Evolutionary conservation across 345 rosid species (phyloP).

Genomic region (Acer yangbiense): DNA sequence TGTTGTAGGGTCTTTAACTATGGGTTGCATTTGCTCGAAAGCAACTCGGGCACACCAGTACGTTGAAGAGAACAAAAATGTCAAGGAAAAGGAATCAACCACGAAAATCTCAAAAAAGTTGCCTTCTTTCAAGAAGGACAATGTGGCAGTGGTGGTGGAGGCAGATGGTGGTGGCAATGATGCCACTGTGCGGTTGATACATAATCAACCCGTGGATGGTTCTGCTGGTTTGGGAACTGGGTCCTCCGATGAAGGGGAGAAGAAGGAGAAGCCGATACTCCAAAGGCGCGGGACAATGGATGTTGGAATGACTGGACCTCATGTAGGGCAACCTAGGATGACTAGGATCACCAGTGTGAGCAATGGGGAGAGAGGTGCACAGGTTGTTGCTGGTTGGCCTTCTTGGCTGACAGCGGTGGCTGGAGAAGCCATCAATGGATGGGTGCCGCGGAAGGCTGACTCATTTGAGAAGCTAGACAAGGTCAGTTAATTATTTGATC

Average conservation of each 20-base stretch:
- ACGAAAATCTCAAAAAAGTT: conserved; percentile 38
- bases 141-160: conserved; percentile 35
- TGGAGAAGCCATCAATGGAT: conserved; percentile 95
- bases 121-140: conserved; percentile 39
- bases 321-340: conserved; percentile 32
- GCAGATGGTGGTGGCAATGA: conserved; percentile 38
- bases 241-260: conserved; percentile 41
- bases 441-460: conserved; percentile 89
- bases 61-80: conserved; percentile 30
- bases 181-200: conserved; percentile 37
- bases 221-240: conserved; percentile 22
- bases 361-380: conserved; percentile 71
- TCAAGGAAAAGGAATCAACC: conserved; percentile 32
- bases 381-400: conserved; percentile 95
- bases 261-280: conserved; percentile 30
- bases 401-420: conserved; percentile 90
- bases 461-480: conserved; percentile 94
- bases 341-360: conserved; percentile 48
- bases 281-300: conserved; percentile 34
- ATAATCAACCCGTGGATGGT: conserved; percentile 27
- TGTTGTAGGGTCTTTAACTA: conserved; percentile 22
- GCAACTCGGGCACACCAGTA: conserved; percentile 43
- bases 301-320: conserved; percentile 22
- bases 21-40: conserved; percentile 95
- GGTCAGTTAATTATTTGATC: conserved; percentile 42